phyloP scores from a whole-genome alignment of 163 green algal species.

The Scenedesmus sp. region DNA sequence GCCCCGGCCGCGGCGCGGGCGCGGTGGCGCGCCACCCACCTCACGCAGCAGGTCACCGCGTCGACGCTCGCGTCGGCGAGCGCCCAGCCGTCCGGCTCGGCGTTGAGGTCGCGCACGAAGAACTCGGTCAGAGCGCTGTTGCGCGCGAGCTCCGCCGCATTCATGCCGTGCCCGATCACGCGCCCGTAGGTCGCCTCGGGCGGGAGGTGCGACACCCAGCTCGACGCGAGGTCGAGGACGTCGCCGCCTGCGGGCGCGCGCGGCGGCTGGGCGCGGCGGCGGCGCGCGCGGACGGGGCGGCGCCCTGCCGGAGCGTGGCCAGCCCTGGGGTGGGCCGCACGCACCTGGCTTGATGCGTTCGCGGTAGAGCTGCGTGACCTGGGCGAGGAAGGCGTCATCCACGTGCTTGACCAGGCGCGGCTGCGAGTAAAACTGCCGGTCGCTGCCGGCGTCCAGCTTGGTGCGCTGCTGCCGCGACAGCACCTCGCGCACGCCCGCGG shows the following conservation, averaged over 20 bases:
- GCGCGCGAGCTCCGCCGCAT: conserved; percentile 63
- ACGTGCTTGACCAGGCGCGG: conserved; percentile 61
- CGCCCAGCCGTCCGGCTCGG: conserved; percentile 71
- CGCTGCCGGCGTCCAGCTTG: conserved; percentile 61
- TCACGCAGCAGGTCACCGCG: conserved; percentile 82
- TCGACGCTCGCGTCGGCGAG: conserved; percentile 72
- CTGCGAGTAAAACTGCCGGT: conserved; percentile 62
- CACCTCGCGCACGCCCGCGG: conserved; percentile 23
- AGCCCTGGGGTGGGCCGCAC: background rate
- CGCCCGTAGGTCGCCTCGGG: conserved; percentile 59
- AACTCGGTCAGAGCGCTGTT: conserved; percentile 70
- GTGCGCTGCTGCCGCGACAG: conserved; percentile 32
- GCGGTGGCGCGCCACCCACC: too few relatives aligned
- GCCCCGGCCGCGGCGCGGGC: too few relatives aligned
- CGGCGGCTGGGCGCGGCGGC: too few relatives aligned
- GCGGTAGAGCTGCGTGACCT: conserved; percentile 81
- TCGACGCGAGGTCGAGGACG: conserved; percentile 76
- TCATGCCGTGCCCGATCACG: conserved; percentile 80
- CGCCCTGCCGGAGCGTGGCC: too few relatives aligned
- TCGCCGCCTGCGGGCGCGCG: conserved; percentile 32
- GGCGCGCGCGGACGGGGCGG: too few relatives aligned
- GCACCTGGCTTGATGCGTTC: conserved; percentile 53
- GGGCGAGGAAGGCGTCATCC: conserved; percentile 74
- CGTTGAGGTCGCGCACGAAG: conserved; percentile 85
- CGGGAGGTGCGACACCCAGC: conserved; percentile 77